Evolutionary conservation across 345 rosid species (phyloP), one percentile per base, ranked within the genome.

Genomic region (Salix koriyanagi): DNA sequence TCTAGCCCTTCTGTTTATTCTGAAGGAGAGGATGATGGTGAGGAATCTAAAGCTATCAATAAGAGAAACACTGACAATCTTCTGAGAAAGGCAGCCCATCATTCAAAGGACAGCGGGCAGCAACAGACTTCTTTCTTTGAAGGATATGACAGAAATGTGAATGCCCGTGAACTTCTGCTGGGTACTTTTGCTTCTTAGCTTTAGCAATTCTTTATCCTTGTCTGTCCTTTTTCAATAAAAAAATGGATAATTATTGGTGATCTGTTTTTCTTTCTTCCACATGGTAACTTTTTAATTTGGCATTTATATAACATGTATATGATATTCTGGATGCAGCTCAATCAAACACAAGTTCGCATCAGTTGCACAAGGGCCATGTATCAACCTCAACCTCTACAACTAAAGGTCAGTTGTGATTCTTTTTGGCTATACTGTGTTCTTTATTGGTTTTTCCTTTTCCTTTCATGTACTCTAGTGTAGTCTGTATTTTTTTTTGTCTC

Each of bases 11-110:
- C 89, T 7, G 84, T 88, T 36, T 88, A 82, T 81, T 88, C 90
- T 18, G 91, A 90, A 85, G 94, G 89, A 71, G 94, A 88, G 81
- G 90, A 88, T 82, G 94, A 86, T 14, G 46, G 76, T 1, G 94
- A 88, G 67, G 90, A 90, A 25, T 79, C 84, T 15, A 87, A 81
- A 86, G 82, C 83, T 54, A 48, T 79, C 58, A 83, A 82, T 79
- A 85, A 81, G 85, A 88, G 83, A 82, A 87, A 79, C 69, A 71
- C 84, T 69, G 90, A 87, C 71, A 86, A 79, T 76, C 80, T 85
- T 62, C 70, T 84, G 73, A 79, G 73, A 73, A 88, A 88, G 82
- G 87, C 88, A 50, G 84, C 89, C 28, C 83, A 79, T 62, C 89
- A 86, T 39, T 79, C 88, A 25, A 87, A 79, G 80, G 83, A 82